Base-by-base conservation (phyloP, 768 basidiomycete species). In the Pholiota conissans region DNA sequence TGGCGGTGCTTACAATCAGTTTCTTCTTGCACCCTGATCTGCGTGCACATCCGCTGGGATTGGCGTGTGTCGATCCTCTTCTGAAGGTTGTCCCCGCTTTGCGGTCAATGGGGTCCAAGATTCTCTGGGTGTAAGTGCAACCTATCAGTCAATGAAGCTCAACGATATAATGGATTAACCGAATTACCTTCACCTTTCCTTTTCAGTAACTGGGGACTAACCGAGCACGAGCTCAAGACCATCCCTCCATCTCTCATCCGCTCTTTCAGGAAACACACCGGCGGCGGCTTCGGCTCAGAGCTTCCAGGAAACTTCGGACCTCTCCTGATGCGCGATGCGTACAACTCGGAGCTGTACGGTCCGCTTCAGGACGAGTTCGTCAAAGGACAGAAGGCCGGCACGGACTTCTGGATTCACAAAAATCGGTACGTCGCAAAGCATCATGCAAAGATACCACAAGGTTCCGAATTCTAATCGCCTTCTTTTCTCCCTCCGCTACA, bases 381-480 rank as follows among this genome's bases (percentile, higher is more conserved):
- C 52, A 74, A 79, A 49, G 86, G 86, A 16, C 71, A 76, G 58
- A 70, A 78, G 11, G 71, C 68, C 5, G 85, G 85, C 0, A 85
- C 84, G 9, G 86, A 89, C 68, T 77, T 86, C 59, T 88, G 86
- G 86, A 84, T 89, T 50, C 83, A 88, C 68, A 89, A 88, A 69
- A 89, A 88, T 68, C 73, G 86, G 85, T 83, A 55, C 32, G 56
- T 58, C 14, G 20, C 34, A 8, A 34, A 32, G 30, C 30, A 32
- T 6, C 30, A 9, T 16, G 30, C 5, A 13, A 37, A n/a, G 37
- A 32, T 27, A 34, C 28, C 11, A 34, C n/a, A 20, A 22, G 20
- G 28, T 32, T 22, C 42, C 32, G 26, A 32, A 34, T 16, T n/a
- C n/a, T n/a, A 48, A 16, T 30, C 16, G 10, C 29, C 27, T 32